Evolutionary conservation across 139 green algal species (phyloP), one percentile per base, ranked within the genome.

Genomic region (Cymbomonas tetramitiformis): DNA sequence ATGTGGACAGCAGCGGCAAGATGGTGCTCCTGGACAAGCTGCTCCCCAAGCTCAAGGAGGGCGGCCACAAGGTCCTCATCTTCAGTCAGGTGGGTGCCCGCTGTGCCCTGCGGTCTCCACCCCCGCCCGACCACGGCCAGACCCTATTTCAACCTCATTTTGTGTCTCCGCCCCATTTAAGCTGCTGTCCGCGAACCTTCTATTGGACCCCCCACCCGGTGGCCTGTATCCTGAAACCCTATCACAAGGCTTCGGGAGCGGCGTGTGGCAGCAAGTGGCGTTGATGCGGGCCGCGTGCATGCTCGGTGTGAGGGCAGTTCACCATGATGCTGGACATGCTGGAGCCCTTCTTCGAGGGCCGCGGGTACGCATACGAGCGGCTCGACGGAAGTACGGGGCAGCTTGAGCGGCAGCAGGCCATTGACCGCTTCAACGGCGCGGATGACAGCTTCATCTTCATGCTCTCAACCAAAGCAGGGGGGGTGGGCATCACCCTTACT

Each of bases 401-500:
- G 26, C 56, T 69, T 1, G 80, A 85, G 28, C 73, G 58, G 1
- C 84, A 95, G 73, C 67, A 66, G 3, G 84, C 84, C 39, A 96
- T 96, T 30, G 87, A 95, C 76, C 72, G 87, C 19, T 95, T 80
- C 76, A 68, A 34, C 51, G 62, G 47, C 2, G 52, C 64, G 57
- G 56, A 49, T 39, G 23, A 61, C 15, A 33, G 38, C 9, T 76
- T 76, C 43, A 51, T 65, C 24, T 76, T 70, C 25, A 53, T 76
- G 9, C 40, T 76, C 26, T 63, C 39, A 49, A 76, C 68, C 12
- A 34, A 49, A 18, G 88, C 88, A 10, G 88, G 88, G 23, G 88
- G 88, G 1, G 83, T 94, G 72, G 88, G 88, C 65, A 96, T 96
- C 80, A 96, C 86, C 0, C 83, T 96, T 23, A 95, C 88, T 0